Percentiles rank a stretch among this genome's conserved stretches.
phyloP scores from a whole-genome alignment of 2,329 filamentous ascomycete genomes.

The Colletotrichum musae region DNA sequence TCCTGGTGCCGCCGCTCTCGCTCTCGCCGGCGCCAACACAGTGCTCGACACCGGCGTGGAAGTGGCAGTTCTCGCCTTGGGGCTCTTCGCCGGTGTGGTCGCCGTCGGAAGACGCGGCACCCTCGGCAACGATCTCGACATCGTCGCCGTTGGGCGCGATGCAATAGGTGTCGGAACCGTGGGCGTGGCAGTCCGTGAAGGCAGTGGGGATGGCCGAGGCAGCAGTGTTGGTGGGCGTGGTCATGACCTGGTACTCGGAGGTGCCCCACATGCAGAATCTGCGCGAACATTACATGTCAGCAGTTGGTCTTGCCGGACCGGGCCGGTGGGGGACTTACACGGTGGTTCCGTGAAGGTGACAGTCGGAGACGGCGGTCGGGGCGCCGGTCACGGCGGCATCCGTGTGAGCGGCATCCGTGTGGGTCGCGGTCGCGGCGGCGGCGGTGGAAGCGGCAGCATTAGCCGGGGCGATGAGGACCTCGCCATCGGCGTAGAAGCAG shows the following conservation, averaged over 20 bases:
- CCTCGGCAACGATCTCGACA: conserved; percentile 66
- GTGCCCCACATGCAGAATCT: conserved; percentile 62
- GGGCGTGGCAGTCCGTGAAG: conserved; percentile 76
- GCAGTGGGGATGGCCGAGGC: conserved; percentile 70
- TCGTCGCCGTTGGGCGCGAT: conserved; percentile 72
- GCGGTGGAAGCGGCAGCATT: conserved; percentile 41
- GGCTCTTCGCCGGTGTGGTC: conserved; percentile 44
- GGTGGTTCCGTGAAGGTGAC: conserved; percentile 57
- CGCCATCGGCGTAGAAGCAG: conserved; percentile 60
- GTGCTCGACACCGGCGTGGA: conserved; percentile 82
- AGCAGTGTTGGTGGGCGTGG: conserved; percentile 61
- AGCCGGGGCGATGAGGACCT: conserved; percentile 54
- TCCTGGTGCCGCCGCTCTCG: conserved; percentile 51
- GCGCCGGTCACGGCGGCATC: conserved; percentile 18
- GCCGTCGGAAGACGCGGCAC: conserved; percentile 44
- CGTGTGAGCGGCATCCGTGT: conserved; percentile 19
- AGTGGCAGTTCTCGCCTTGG: conserved; percentile 73
- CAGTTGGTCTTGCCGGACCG: neutral
- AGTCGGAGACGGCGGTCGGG: conserved; percentile 57
- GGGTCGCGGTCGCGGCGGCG: conserved; percentile 20
- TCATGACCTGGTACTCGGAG: conserved; percentile 59
- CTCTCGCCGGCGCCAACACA: conserved; percentile 51
- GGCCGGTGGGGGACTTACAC: conserved; percentile 50
- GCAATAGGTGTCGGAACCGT: conserved; percentile 73
- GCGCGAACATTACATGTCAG: conserved; percentile 4